A percentile compares a stretch with the other conserved stretches of the same genome.
These are phyloP conservation scores for Phialophora expanda DNA, from an alignment of 2,329 filamentous ascomycete genomes.

Conservation along the genomic window DNA sequence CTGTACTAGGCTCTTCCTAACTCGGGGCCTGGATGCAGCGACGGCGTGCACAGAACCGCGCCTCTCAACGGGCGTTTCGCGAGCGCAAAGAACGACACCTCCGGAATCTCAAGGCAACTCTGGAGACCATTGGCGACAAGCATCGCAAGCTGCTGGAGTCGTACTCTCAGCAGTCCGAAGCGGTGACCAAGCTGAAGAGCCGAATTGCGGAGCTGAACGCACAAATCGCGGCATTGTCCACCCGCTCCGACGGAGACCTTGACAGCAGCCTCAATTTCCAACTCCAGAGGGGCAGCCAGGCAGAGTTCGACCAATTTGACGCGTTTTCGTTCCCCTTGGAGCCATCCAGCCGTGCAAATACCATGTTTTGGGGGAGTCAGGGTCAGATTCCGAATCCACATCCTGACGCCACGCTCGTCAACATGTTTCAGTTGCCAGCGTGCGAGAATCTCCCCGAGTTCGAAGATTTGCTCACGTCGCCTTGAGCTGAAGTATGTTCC, in stretches of 20 bases:
- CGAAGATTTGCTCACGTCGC: constrained; percentile 15
- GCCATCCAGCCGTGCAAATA: background rate
- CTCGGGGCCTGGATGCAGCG: background rate
- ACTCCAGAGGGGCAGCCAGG: background rate
- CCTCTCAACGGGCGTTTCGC: constrained; percentile 20
- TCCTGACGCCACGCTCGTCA: background rate
- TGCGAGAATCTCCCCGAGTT: constrained; percentile 4
- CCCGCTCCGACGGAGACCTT: background rate
- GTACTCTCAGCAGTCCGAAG: constrained; percentile 15
- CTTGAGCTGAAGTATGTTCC: background rate
- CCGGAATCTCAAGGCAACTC: constrained; percentile 9
- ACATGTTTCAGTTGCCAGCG: constrained; percentile 2
- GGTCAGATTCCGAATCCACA: background rate
- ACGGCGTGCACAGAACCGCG: constrained; percentile 21
- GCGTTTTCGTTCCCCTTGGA: constrained; percentile 14
- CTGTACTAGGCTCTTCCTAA: background rate
- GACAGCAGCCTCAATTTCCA: background rate
- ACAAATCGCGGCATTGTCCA: constrained; percentile 11
- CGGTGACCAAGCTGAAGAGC: constrained; percentile 2
- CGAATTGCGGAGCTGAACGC: constrained; percentile 13
- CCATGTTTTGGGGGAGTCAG: constrained; percentile 1
- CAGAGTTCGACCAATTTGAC: constrained; percentile 17
- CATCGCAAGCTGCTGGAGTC: constrained; percentile 16
- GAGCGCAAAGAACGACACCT: constrained; percentile 22
- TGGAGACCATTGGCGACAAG: constrained; percentile 8